Evolutionary conservation across 495 filamentous ascomycete genomes (phyloP), one percentile per base, ranked within the genome.

Genomic region (Aspergillus diversus): DNA sequence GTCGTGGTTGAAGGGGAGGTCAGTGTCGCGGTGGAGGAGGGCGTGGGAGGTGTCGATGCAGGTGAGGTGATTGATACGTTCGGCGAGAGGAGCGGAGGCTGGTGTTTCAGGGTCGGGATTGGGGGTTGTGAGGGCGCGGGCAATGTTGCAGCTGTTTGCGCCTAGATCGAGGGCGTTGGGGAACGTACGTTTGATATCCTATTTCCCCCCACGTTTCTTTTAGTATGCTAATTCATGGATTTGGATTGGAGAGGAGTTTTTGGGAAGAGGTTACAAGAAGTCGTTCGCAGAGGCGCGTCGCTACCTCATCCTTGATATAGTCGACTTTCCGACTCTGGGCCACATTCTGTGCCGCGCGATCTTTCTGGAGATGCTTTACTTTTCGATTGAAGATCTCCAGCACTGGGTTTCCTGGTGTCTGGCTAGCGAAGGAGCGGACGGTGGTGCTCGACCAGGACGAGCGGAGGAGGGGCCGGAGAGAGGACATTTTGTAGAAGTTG

Each of bases 91-190:
- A 12, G 86, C 83, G 11, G 87, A 81, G n/a, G 71, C 69, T 42
- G 80, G 71, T 11, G 78, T 74, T 62, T 85, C 81, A 4, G 84
- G 81, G 68, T 89, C 86, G 6, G 86, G 85, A 72, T 88, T 81
- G 39, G 88, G 84, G n/a, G 80, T 80, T 21, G 89, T 89, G 13
- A 97, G 81, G 52, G 88, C 87, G 58, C 86, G 85, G 7, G 93
- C 95, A 70, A 99, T 90, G 78, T 97, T 95, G 82, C 93, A 97
- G 60, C 93, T 87, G 74, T 97, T 97, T 63, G 96, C 93, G 62
- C 95, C 96, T 31, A 97, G 87, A 74, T 99, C 96, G 66, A 99
- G 92, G 49, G 93, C 91, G 53, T 86, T 78, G 31, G 89, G 87
- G 72, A 96, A 95, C 37, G 85, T 78, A 32, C 96, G 91, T 66